These are phyloP conservation scores for Naganishia sp. DNA, from an alignment of 1,284 basidiomycete species.

Conservation along the genomic window DNA sequence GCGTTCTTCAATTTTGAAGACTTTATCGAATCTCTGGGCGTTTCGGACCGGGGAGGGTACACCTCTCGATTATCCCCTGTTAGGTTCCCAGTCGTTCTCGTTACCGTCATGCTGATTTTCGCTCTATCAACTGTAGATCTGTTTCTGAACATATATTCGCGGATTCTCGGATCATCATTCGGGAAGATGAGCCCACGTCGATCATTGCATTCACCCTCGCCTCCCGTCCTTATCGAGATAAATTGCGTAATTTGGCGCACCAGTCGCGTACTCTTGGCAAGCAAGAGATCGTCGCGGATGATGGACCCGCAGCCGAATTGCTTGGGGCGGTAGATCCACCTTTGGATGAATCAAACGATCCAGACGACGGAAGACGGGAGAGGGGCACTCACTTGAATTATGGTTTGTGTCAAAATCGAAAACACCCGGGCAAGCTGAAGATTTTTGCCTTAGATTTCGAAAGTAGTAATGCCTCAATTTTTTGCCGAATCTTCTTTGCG, in stretches of 20 bases:
- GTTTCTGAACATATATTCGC: constrained; percentile 83
- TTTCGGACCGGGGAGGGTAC: constrained; percentile 59
- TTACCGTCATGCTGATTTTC: neutral
- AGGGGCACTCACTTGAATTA: constrained; percentile 53
- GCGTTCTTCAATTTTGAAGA: constrained; percentile 77
- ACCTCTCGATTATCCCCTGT: constrained; percentile 61
- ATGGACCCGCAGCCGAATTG: constrained; percentile 50
- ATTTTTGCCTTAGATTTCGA: constrained; percentile 68
- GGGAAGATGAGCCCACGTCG: constrained; percentile 96
- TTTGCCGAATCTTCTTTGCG: constrained; percentile 92
- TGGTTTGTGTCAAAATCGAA: constrained; percentile 36
- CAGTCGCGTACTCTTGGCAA: constrained; percentile 62
- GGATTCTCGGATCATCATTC: constrained; percentile 90
- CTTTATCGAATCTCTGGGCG: constrained; percentile 80
- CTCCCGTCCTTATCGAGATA: constrained; percentile 85
- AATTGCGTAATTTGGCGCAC: constrained; percentile 67
- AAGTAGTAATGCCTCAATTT: constrained; percentile 86
- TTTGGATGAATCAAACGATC: constrained; percentile 49
- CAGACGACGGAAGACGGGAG: constrained; percentile 45
- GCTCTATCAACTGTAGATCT: constrained; percentile 39
- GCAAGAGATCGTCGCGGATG: constrained; percentile 44
- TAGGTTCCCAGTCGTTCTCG: constrained; percentile 35
- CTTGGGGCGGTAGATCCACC: neutral
- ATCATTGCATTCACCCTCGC: constrained; percentile 94
- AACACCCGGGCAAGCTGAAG: neutral